Evolutionary conservation across 192 early-diverging fungal species (phyloP).

Genomic region (Rhizophagus clarus): DNA sequence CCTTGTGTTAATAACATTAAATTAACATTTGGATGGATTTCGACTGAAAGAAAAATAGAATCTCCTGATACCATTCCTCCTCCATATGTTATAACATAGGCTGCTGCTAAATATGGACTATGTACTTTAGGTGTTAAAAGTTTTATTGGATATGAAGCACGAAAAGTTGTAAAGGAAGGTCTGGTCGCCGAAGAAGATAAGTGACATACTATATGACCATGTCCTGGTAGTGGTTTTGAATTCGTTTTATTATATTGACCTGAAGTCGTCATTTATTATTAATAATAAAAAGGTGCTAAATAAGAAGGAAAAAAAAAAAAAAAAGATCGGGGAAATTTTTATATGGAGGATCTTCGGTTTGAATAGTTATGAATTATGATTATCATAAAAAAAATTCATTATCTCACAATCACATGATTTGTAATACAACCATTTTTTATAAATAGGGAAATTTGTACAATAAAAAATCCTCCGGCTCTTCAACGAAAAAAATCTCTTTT

Average conservation of each 20-base stretch:
- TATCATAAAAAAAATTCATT: no score
- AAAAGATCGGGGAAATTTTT: no score
- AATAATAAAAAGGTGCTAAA: no score
- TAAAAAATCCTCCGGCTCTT: no score
- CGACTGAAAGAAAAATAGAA: slow-evolving; percentile 52
- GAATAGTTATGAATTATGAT: no score
- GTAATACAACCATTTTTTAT: no score
- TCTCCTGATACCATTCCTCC: slow-evolving; percentile 74
- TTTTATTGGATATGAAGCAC: slow-evolving; percentile 58
- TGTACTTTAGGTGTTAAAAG: slow-evolving; percentile 53
- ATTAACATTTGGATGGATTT: slow-evolving; percentile 45
- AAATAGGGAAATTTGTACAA: no score
- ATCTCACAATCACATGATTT: no score
- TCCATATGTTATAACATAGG: slow-evolving; percentile 75
- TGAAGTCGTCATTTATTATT: not conserved
- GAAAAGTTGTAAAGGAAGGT: slow-evolving; percentile 36
- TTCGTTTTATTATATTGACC: not conserved
- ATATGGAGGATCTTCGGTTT: no score
- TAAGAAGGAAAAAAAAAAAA: no score
- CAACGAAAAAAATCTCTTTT: no score
- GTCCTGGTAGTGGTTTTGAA: slow-evolving; percentile 4
- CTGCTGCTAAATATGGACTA: slow-evolving; percentile 43
- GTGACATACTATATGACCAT: slow-evolving; percentile 6
- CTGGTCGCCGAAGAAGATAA: slow-evolving; percentile 29
- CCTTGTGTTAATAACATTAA: slow-evolving; percentile 78